Base-by-base conservation (phyloP, 768 basidiomycete species). In the Trametes cingulata region DNA sequence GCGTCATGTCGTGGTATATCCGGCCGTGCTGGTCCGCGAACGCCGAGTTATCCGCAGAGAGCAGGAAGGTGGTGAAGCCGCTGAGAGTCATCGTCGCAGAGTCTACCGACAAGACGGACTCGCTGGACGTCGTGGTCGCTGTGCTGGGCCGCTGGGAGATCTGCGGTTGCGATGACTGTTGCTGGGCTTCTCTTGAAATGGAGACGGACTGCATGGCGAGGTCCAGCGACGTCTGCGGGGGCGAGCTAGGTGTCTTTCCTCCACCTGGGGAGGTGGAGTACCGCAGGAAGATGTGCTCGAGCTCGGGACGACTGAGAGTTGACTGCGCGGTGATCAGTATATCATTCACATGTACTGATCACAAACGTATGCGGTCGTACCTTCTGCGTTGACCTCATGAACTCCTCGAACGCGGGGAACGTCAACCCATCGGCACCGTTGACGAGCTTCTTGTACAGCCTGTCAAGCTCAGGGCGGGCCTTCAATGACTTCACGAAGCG, bases 1-100 rank as follows among this genome's bases (percentile, higher is more conserved):
- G 78, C 0, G 88, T 89, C 97, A 98, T 98, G 66, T 97, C 89
- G 50, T 95, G 91, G 72, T 78, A 80, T 6, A 87, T 74, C 15
- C 77, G 75, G 29, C 73, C 72, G 37, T 85, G 79, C 63, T 84
- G 80, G 39, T 84, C 81, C 6, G 78, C 65, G 64, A 84, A 80
- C 13, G 81, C 76, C 0, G 86, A 73, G 66, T 97, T 98, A 62
- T 94, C 90, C 0, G 82, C 69, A 0, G 94, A 95, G 10, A 88
- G 71, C 5, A 98, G 83, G 78, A 94, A 97, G 1, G 86, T 76
- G 1, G 85, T 83, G 70, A 98, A 92, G 0, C 77, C 82, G 24
- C 88, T 85, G 17, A 86, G 64, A 1, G 84, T 78, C 65, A 88
- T 77, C 52, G 73, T 46, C 52, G 69, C 59, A 36, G 68, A 51